Evolutionary conservation across 495 filamentous ascomycete genomes (phyloP), one percentile per base, ranked within the genome.

Genomic region (Tirmania nivea): DNA sequence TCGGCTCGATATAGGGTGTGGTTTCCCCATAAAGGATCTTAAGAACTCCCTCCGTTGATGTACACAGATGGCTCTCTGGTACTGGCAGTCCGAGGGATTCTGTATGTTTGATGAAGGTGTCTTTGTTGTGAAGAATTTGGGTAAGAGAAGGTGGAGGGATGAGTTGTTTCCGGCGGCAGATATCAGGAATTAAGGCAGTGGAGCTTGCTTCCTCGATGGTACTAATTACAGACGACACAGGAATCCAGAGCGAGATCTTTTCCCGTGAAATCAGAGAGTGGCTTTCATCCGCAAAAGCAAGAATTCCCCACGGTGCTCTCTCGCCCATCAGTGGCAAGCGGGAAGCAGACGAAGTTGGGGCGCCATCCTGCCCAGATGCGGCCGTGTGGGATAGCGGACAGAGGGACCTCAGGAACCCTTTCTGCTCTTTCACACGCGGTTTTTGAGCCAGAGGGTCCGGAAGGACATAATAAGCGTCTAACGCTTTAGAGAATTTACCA

Each of bases 221-320:
- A 1, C 69, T 71, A 14, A 71, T 69, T 8, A 77, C 74, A 9
- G 74, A 75, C 0, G 80, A 83, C 58, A 80, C 84, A 45, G 74
- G 77, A 12, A 88, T 74, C 83, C 83, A 89, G 0, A 87, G 57
- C 52, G 85, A 76, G 16, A 83, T 71, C 0, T 72, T 71, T 52
- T 87, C 79, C 8, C 69, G 63, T 31, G 71, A 63, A 35, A 86
- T 68, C 14, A 84, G 71, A 14, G 74, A 59, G 8, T 80, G 57
- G 8, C 87, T 63, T 35, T 74, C 59, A 35, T 50, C 14, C 5
- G 55, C 51, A 45, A 64, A 62, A 0, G 10, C 37, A 3, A 31
- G 56, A 55, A 20, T 58, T 63, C 8, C 67, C n/a, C n/a, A n/a
- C n/a, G n/a, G n/a, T n/a, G n/a, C n/a, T n/a, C n/a, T n/a, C n/a